Evolutionary conservation across 441 rosid genomes (phyloP).

Genomic region (Populus hybrid): DNA sequence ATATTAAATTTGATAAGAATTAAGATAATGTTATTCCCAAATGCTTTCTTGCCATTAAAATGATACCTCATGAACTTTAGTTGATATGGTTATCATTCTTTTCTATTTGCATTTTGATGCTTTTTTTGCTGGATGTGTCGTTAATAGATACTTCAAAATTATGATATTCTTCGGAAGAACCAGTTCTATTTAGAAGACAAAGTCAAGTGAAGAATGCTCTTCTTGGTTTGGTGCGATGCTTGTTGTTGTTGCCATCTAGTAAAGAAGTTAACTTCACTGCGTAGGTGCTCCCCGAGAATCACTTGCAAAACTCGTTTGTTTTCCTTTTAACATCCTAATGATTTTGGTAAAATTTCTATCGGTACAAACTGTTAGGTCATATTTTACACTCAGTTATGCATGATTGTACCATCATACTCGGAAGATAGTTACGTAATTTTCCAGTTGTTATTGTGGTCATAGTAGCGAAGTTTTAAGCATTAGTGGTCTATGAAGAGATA

Average conservation of each 20-base stretch:
- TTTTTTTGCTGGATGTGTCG: too few relatives aligned
- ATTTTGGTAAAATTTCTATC: background rate
- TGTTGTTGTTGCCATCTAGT: slow-evolving; percentile 59
- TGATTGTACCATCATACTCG: background rate
- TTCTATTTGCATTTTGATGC: too few relatives aligned
- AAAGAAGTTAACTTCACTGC: slow-evolving; percentile 31
- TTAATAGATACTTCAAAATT: too few relatives aligned
- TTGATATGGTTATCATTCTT: too few relatives aligned
- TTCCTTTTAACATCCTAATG: background rate
- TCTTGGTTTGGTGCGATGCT: slow-evolving; percentile 67
- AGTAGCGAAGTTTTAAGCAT: background rate
- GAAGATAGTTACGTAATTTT: too few relatives aligned
- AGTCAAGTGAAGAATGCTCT: slow-evolving; percentile 66
- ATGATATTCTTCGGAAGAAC: too few relatives aligned
- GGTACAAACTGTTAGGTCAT: background rate
- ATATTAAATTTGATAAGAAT: too few relatives aligned
- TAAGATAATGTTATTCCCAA: too few relatives aligned
- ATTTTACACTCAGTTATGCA: background rate
- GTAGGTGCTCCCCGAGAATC: slow-evolving; percentile 40
- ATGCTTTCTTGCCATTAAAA: too few relatives aligned
- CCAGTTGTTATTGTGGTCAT: background rate
- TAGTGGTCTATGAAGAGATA: background rate
- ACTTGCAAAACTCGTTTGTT: background rate
- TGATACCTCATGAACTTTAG: too few relatives aligned
- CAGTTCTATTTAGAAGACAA: slow-evolving; percentile 93